phyloP scores from a whole-genome alignment of 768 basidiomycete species.

The Nidula microcarpa region DNA sequence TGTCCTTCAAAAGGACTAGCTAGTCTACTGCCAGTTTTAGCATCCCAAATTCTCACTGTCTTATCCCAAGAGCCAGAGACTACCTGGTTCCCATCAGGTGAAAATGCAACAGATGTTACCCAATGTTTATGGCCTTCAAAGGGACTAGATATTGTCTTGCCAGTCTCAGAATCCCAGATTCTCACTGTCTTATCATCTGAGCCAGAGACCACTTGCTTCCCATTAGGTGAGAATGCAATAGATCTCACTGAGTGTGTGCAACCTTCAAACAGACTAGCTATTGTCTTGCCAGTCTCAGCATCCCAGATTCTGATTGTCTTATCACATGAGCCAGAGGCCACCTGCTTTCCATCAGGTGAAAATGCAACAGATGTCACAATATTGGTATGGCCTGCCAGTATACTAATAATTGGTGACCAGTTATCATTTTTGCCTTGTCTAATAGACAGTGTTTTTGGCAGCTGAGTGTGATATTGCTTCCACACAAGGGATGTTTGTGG shows the following conservation, averaged over 20 bases:
- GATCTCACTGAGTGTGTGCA: not conserved
- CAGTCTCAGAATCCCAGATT: not conserved
- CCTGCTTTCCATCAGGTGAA: not conserved
- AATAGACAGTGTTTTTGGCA: no score
- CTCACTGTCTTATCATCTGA: not conserved
- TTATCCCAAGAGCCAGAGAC: constrained; percentile 4
- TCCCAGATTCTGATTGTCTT: not conserved
- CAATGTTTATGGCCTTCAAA: constrained; percentile 3
- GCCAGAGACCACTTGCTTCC: not conserved
- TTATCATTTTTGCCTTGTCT: no score
- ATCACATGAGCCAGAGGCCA: not conserved
- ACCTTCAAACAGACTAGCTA: not conserved
- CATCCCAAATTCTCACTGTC: constrained; percentile 6
- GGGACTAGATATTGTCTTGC: not conserved
- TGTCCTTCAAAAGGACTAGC: not conserved
- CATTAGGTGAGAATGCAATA: not conserved
- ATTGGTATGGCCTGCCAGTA: not conserved
- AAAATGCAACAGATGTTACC: constrained; percentile 4
- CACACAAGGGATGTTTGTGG: no score
- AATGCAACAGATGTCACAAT: not conserved
- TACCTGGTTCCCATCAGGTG: constrained; percentile 5
- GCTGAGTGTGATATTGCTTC: no score
- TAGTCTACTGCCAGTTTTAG: constrained; percentile 1
- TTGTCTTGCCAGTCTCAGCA: not conserved
- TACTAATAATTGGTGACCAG: no score